Evolutionary conservation across 148 eudicot species (phyloP).

Genomic region (Silene conica): DNA sequence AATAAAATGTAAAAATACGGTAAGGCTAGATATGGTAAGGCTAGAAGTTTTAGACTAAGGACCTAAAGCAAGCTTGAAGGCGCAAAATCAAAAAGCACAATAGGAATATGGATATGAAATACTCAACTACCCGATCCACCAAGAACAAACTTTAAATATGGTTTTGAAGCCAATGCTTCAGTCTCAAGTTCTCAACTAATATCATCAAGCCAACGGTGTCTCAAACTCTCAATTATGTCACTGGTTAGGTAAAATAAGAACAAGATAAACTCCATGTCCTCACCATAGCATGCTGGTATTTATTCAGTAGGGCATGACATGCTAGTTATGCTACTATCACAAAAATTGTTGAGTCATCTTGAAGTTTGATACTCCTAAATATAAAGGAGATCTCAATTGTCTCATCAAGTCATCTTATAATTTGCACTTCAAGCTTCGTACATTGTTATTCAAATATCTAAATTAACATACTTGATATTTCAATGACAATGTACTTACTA

Average conservation of each 20-base stretch:
- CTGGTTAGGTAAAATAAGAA: not conserved
- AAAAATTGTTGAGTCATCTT: not conserved
- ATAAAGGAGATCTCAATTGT: not conserved
- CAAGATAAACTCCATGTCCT: not conserved
- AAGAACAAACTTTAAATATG: not conserved
- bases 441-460: not conserved
- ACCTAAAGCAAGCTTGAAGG: not conserved
- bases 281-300: not conserved
- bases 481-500: not conserved
- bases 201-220: not conserved
- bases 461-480: not conserved
- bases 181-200: not conserved
- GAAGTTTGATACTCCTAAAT: not conserved
- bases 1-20: not conserved
- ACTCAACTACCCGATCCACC: not conserved
- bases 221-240: not conserved
- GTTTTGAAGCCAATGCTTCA: not conserved
- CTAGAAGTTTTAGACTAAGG: not conserved
- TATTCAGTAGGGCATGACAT: not conserved
- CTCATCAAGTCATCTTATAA: not conserved
- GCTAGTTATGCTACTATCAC: not conserved
- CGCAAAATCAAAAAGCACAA: not conserved
- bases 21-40: not conserved
- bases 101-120: not conserved
- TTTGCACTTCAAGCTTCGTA: not conserved